Percentiles rank a stretch among this genome's conserved stretches.
Evolutionary conservation across 2,329 filamentous ascomycete genomes (phyloP).

Genomic region (Ascochyta viciae-villosae): DNA sequence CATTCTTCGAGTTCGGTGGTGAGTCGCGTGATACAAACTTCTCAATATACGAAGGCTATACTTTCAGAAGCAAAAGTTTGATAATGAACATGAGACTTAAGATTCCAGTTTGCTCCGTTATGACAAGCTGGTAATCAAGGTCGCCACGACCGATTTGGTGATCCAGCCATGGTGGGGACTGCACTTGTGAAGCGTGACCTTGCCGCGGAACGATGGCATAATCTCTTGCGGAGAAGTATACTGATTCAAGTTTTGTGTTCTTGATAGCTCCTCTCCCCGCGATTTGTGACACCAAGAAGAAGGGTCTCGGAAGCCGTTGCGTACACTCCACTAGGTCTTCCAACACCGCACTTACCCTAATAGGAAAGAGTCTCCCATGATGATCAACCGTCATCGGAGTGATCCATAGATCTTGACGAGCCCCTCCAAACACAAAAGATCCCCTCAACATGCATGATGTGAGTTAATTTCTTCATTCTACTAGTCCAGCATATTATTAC

Average conservation of each 20-base stretch:
- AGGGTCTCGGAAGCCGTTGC: not conserved
- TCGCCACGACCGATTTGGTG: not conserved
- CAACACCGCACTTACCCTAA: conserved; percentile 8
- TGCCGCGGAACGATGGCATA: not conserved
- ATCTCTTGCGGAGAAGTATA: conserved; percentile 10
- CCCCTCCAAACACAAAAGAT: conserved; percentile 11
- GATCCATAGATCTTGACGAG: not conserved
- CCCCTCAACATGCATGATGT: not conserved
- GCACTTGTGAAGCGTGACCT: not conserved
- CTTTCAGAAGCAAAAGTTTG: not conserved
- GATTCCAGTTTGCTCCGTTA: not conserved
- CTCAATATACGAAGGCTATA: not conserved
- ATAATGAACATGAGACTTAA: not conserved
- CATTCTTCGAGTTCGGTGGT: conserved; percentile 6
- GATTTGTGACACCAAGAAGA: not conserved
- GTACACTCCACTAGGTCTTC: not conserved
- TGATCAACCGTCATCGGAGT: conserved; percentile 7
- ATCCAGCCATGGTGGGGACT: not conserved
- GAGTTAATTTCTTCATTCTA: not conserved
- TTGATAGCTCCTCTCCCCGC: not conserved
- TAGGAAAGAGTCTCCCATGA: conserved; percentile 12
- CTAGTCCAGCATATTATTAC: not conserved
- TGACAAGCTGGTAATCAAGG: not conserved
- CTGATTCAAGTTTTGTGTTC: conserved; percentile 6
- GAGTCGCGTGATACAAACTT: not conserved